phyloP scores from a whole-genome alignment of 2,329 filamentous ascomycete species.

The Kalmusia sp. region DNA sequence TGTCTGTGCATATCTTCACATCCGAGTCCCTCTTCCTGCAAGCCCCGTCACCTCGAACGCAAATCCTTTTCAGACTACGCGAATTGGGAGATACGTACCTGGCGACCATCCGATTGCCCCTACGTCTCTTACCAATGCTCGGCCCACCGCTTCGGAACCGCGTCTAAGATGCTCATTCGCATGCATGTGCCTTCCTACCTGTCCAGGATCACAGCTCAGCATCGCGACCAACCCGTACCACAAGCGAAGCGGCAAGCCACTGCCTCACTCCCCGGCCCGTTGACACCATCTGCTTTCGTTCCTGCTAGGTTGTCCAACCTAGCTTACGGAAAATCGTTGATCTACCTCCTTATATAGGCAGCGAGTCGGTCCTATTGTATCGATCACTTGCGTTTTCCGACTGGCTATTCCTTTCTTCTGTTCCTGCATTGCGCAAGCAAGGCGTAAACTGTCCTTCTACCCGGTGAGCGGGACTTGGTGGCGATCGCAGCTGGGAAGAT shows the following conservation, averaged over 20 bases:
- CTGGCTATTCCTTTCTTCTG: neutral
- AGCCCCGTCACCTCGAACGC: slow-evolving; percentile 3
- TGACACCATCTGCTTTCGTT: neutral
- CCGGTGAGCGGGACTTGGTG: neutral
- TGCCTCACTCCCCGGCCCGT: slow-evolving; percentile 2
- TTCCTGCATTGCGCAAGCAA: slow-evolving; percentile 5
- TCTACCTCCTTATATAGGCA: slow-evolving; percentile 5
- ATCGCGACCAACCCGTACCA: neutral
- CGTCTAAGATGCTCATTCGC: neutral
- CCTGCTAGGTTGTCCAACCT: neutral
- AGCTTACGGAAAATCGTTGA: neutral
- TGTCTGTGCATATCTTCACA: neutral
- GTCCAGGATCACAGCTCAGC: neutral
- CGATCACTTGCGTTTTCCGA: neutral
- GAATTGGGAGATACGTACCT: neutral
- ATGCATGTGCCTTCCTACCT: neutral
- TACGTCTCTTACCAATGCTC: neutral
- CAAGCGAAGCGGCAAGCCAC: neutral
- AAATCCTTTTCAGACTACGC: neutral
- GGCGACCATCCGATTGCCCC: neutral
- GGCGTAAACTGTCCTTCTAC: neutral
- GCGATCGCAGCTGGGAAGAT: neutral
- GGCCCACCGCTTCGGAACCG: neutral
- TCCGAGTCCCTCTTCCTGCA: slow-evolving; percentile 2
- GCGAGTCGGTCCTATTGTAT: neutral